Percentiles rank a stretch among this genome's conserved stretches.
phyloP scores from a whole-genome alignment of 805 yeast genomes.

The Pichia insulana region DNA sequence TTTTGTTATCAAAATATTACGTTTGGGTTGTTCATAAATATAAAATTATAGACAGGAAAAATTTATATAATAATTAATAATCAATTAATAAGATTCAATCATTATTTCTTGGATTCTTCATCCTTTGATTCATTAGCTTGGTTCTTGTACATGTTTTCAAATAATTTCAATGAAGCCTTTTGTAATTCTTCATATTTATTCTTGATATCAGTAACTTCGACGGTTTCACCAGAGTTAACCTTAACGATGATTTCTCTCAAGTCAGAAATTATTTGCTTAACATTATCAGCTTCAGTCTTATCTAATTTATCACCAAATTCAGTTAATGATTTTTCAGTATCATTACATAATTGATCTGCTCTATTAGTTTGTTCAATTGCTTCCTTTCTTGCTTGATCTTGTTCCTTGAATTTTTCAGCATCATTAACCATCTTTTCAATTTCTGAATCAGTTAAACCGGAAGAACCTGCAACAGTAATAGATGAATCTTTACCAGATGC shows the following conservation, averaged over 20 bases:
- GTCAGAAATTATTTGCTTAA: conserved; percentile 45
- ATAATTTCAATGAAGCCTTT: conserved; percentile 64
- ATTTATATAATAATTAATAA: background rate
- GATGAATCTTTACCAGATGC: conserved; percentile 72
- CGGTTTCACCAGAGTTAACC: conserved; percentile 42
- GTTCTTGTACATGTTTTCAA: conserved; percentile 56
- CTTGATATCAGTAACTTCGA: conserved; percentile 52
- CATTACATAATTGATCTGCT: conserved; percentile 73
- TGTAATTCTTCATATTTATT: conserved; percentile 69
- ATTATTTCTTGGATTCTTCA: conserved; percentile 10
- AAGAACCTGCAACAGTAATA: conserved; percentile 60
- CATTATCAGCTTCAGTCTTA: conserved; percentile 39
- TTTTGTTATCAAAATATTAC: no score
- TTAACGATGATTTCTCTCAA: conserved; percentile 60
- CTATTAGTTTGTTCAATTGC: conserved; percentile 67
- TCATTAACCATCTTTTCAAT: conserved; percentile 55
- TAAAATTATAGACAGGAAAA: background rate
- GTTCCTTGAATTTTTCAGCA: conserved; percentile 52
- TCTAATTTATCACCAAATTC: conserved; percentile 63
- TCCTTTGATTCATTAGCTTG: conserved; percentile 17
- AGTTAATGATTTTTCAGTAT: conserved; percentile 76
- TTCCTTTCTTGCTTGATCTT: conserved; percentile 50
- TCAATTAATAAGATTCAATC: background rate
- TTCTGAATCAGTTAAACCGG: conserved; percentile 63
- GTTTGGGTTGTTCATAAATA: background rate